These are phyloP conservation scores for Haplosporangium sp. DNA, from an alignment of 371 early-diverging fungal genomes.

Conservation along the genomic window DNA sequence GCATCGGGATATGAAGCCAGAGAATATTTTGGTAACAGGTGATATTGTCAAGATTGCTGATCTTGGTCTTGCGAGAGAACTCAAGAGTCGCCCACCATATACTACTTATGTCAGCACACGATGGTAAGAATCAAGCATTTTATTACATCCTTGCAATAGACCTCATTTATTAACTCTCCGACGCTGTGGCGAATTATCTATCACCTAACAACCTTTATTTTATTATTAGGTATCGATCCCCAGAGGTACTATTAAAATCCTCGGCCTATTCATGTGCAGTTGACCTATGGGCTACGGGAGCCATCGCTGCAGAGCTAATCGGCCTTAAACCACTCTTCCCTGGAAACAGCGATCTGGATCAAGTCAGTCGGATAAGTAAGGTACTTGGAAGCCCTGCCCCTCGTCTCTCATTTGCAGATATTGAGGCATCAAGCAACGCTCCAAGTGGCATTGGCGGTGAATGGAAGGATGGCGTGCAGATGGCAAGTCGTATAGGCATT, in stretches of 20 bases:
- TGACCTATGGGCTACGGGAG: slow-evolving; percentile 98
- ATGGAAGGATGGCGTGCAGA: slow-evolving; percentile 43
- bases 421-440: background rate
- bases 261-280: slow-evolving; percentile 92
- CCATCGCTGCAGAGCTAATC: slow-evolving; percentile 91
- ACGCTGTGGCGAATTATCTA: background rate
- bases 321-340: slow-evolving; percentile 92
- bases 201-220: background rate
- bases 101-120: slow-evolving; percentile 96
- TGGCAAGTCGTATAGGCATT: slow-evolving; percentile 35
- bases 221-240: slow-evolving; percentile 93
- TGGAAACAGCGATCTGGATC: slow-evolving; percentile 92
- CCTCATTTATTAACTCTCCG: background rate
- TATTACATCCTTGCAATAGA: too few species aligned
- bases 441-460: slow-evolving; percentile 28
- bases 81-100: slow-evolving; percentile 84
- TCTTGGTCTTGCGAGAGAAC: slow-evolving; percentile 92
- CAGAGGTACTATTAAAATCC: slow-evolving; percentile 93
- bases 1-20: slow-evolving; percentile 97
- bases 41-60: slow-evolving; percentile 90
- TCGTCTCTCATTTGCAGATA: background rate
- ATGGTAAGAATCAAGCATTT: slow-evolving; percentile 69
- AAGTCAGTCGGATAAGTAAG: slow-evolving; percentile 80
- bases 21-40: slow-evolving; percentile 73
- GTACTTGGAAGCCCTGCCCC: slow-evolving; percentile 68